These are phyloP conservation scores for Rhododendron simsii DNA, from an alignment of 148 eudicot species.

Conservation along the genomic window DNA sequence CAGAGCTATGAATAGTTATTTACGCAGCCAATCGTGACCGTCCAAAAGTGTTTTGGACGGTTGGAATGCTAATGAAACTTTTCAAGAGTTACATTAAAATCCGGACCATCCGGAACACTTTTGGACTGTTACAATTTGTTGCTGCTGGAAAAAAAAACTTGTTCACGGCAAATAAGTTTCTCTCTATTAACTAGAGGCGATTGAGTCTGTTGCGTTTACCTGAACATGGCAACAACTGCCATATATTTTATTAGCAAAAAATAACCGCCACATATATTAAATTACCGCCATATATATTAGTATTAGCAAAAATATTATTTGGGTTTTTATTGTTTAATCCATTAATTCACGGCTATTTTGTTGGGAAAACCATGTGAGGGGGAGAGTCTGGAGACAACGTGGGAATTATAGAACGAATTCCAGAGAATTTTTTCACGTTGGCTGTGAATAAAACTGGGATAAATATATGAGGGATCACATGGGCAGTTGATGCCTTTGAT, in stretches of 20 bases:
- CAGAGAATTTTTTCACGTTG: slow-evolving; percentile 15
- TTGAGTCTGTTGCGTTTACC: not conserved
- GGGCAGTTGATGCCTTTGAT: slow-evolving; percentile 36
- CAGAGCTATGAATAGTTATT: no score
- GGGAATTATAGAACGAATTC: not conserved
- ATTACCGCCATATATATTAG: not conserved
- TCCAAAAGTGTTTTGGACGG: no score
- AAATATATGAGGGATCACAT: slow-evolving; percentile 24
- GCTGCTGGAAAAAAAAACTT: no score
- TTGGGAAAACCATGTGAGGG: not conserved
- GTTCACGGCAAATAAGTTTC: no score
- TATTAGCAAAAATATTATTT: not conserved
- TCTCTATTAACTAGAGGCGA: not conserved
- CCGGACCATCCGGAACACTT: no score
- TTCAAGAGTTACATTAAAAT: no score
- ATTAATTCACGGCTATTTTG: not conserved
- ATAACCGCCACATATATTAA: not conserved
- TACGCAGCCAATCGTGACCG: no score
- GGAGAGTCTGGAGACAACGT: not conserved
- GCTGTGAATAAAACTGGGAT: not conserved
- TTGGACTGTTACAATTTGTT: no score
- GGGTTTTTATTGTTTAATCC: not conserved
- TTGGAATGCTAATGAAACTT: no score
- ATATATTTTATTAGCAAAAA: not conserved
- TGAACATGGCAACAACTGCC: not conserved